Evolutionary conservation across 1,284 basidiomycete genomes (phyloP), one percentile per base, ranked within the genome.

Genomic region (Malassezia equina): DNA sequence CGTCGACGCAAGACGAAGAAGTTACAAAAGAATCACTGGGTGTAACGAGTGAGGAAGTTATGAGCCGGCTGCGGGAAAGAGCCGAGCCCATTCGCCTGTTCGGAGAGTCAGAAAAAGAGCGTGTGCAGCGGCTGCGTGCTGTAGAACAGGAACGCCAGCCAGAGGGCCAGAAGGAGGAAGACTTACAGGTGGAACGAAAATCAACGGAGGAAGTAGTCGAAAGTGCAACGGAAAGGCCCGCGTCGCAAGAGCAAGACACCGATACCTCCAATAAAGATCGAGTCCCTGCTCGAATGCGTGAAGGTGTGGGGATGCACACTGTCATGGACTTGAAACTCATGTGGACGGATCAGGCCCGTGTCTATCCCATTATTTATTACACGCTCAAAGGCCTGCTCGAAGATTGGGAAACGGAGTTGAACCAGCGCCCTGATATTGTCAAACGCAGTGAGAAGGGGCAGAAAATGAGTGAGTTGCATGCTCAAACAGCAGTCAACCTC

Each of bases 361-460:
- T 98, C 23, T 96, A 99, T 73, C 94, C 94, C 1, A 80, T 95
- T 68, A 94, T 99, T 58, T 99, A 98, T 75, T 91, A 93, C 75
- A 90, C 90, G 2, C 78, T 98, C 59, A 98, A 98, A 71, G 77
- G 58, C 48, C 84, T 86, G 1, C 78, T 98, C 55, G 88, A 88
- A 69, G 94, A 98, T 69, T 99, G 94, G 94, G 91, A 85, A 62
- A 85, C 88, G 66, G 85, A 85, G 52, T 86, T 99, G 83, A 88
- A 88, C 52, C 84, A 88, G 58, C 80, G 93, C 65, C 89, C 90
- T 62, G 79, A 81, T 28, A 71, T 78, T 12, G 77, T 95, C 60
- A 90, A 90, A 69, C 84, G 83, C 23, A 86, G 88, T 2, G 86
- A 83, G 0, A 89, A 93, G 70, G 94, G 94, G 21, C 95, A 90